phyloP scores from a whole-genome alignment of 176 grass and related monocot genomes.

The Carex pumila region DNA sequence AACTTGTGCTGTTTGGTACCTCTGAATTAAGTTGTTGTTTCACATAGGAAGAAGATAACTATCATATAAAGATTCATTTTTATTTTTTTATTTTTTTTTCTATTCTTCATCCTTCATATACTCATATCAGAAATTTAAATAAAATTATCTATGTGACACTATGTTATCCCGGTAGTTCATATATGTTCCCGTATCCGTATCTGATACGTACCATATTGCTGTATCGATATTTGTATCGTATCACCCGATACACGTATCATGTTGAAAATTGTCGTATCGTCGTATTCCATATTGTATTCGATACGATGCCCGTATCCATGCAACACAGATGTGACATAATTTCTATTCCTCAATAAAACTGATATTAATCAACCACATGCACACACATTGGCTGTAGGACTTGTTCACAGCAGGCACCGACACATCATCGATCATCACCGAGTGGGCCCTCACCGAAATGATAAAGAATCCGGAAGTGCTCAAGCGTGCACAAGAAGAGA shows the following conservation, averaged over 20 bases:
- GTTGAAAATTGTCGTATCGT: no score
- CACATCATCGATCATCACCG: constrained; percentile 80
- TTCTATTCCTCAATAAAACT: background rate
- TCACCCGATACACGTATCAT: no score
- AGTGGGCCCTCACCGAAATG: constrained; percentile 78
- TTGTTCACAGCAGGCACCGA: constrained; percentile 91
- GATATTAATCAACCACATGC: background rate
- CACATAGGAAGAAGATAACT: background rate
- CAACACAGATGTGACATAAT: background rate
- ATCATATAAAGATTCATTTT: no score
- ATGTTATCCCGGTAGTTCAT: no score
- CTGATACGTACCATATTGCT: no score
- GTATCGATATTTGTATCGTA: no score
- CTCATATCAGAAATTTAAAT: background rate
- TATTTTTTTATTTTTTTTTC: no score
- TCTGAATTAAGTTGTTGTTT: background rate
- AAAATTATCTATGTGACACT: background rate
- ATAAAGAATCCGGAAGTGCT: constrained; percentile 45
- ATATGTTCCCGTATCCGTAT: no score
- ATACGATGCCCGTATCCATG: no score
- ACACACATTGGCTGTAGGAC: constrained; percentile 34
- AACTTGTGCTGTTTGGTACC: background rate
- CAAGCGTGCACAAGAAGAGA: constrained; percentile 41
- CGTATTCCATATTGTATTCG: no score
- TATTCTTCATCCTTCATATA: background rate